phyloP scores from a whole-genome alignment of 371 early-diverging fungal genomes.

The Saksenaea oblongispora region DNA sequence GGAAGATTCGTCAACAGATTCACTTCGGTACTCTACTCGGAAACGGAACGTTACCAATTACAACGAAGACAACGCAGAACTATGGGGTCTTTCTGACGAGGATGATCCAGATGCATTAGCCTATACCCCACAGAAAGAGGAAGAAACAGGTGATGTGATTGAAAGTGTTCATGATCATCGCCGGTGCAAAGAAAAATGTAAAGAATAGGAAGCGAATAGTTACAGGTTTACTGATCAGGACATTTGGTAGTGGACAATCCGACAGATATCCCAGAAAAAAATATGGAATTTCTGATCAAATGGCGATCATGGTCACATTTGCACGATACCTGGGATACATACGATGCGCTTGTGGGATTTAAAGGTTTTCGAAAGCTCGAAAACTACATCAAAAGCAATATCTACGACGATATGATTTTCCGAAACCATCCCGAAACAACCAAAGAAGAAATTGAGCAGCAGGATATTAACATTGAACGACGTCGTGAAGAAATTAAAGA shows the following conservation, averaged over 20 bases:
- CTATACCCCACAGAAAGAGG: constrained; percentile 28
- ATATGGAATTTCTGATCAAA: constrained; percentile 86
- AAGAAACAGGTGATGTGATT: constrained; percentile 66
- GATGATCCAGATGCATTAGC: constrained; percentile 20
- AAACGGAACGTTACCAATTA: constrained; percentile 50
- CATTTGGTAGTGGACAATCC: constrained; percentile 37
- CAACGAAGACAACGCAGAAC: constrained; percentile 48
- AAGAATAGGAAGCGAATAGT: neutral
- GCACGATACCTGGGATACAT: constrained; percentile 91
- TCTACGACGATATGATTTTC: constrained; percentile 63
- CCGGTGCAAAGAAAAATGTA: constrained; percentile 26
- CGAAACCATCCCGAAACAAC: constrained; percentile 71
- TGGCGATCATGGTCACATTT: constrained; percentile 93
- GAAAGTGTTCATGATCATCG: constrained; percentile 65
- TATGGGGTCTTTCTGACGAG: constrained; percentile 49
- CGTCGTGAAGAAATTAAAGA: constrained; percentile 81
- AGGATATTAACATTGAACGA: constrained; percentile 81
- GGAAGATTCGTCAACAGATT: constrained; percentile 32
- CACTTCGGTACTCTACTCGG: constrained; percentile 51
- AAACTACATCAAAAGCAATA: constrained; percentile 76
- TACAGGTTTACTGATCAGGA: neutral
- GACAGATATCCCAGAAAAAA: constrained; percentile 51
- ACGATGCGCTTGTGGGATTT: constrained; percentile 60
- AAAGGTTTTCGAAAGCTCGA: constrained; percentile 92
- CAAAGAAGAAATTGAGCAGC: constrained; percentile 86